Evolutionary conservation across 345 rosid genomes (phyloP).

Genomic region (Brassica juncea): DNA sequence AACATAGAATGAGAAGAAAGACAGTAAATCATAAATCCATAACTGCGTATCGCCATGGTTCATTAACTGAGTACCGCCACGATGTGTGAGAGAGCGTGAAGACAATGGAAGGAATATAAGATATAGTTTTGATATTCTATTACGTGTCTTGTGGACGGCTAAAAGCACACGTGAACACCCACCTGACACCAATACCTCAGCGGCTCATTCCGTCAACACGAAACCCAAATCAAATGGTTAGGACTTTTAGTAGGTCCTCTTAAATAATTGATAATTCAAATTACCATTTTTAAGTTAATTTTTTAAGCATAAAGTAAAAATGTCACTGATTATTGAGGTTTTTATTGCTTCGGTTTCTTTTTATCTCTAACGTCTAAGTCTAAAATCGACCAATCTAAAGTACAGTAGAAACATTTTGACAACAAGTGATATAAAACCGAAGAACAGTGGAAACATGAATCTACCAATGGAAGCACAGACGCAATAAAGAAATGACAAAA

Average conservation of each 20-base stretch:
- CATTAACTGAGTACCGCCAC: not conserved
- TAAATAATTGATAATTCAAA: not conserved
- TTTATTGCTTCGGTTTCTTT: not conserved
- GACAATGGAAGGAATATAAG: not conserved
- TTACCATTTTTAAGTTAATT: not conserved
- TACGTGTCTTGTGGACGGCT: conserved; percentile 12
- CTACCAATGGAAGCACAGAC: not conserved
- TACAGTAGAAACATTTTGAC: not conserved
- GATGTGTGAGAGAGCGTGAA: conserved; percentile 5
- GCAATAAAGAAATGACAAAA: not conserved
- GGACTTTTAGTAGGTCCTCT: not conserved
- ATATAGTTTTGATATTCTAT: not conserved
- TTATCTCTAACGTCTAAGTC: not conserved
- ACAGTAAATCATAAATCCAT: no score
- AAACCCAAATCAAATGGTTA: not conserved
- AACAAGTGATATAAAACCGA: not conserved
- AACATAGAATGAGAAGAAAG: not conserved
- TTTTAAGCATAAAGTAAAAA: not conserved
- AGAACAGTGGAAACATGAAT: not conserved
- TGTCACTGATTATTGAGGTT: not conserved
- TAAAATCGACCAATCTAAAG: not conserved
- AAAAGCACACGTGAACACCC: conserved; percentile 28
- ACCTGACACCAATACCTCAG: conserved; percentile 25
- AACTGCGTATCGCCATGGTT: no score
- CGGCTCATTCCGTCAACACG: conserved; percentile 9